Evolutionary conservation across 306 rosid genomes (phyloP).

Genomic region (Ceratonia siliqua): DNA sequence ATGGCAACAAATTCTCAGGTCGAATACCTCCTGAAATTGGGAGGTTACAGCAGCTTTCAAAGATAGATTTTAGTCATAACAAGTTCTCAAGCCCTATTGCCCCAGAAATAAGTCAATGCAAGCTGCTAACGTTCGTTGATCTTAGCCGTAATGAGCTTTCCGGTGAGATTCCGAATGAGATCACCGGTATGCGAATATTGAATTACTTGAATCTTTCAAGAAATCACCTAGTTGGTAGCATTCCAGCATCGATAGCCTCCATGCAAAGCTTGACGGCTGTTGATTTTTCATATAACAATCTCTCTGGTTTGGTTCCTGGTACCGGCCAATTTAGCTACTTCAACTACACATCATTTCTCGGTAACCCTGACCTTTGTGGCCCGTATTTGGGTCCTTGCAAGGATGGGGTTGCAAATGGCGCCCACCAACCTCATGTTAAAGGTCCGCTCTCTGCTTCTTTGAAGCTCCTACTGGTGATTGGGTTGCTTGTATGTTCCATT

Average conservation of each 20-base stretch:
- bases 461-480: constrained; percentile 77
- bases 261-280: constrained; percentile 95
- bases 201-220: constrained; percentile 86
- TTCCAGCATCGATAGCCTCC: constrained; percentile 70
- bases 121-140: constrained; percentile 81
- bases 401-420: constrained; percentile 61
- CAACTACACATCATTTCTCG: constrained; percentile 86
- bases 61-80: constrained; percentile 85
- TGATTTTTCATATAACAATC: constrained; percentile 92
- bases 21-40: constrained; percentile 82
- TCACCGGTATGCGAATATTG: constrained; percentile 78
- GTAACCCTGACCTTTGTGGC: constrained; percentile 84
- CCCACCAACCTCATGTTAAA: constrained; percentile 55
- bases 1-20: constrained; percentile 81
- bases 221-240: constrained; percentile 76
- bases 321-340: constrained; percentile 97
- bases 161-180: constrained; percentile 79
- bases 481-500: constrained; percentile 77
- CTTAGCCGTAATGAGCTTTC: constrained; percentile 79
- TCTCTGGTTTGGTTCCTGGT: constrained; percentile 95
- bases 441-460: constrained; percentile 69
- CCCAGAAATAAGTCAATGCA: constrained; percentile 75
- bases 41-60: constrained; percentile 76
- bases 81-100: constrained; percentile 67
- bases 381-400: constrained; percentile 91